These are phyloP conservation scores for Coffea eugenioides DNA, from an alignment of 257 asterid genomes.

Conservation along the genomic window DNA sequence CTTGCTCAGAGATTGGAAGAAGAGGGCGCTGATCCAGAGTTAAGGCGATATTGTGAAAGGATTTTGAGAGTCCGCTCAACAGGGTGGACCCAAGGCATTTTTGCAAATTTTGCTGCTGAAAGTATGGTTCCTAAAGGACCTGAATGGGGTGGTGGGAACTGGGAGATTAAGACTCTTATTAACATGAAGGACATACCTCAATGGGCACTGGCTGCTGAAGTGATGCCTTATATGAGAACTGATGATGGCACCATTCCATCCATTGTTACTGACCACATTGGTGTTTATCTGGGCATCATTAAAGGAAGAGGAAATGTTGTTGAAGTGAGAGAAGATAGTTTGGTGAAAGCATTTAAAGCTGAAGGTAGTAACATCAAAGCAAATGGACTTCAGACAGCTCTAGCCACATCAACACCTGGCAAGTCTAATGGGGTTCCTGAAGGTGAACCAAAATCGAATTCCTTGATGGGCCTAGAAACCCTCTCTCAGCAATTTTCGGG, in stretches of 20 bases:
- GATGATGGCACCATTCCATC: slow-evolving; percentile 98
- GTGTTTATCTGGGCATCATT: slow-evolving; percentile 91
- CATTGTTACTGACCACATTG: slow-evolving; percentile 91
- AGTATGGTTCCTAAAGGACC: slow-evolving; percentile 99
- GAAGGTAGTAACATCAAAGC: slow-evolving; percentile 51
- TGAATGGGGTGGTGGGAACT: slow-evolving; percentile 99
- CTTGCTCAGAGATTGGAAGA: slow-evolving; percentile 96
- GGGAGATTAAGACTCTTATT: slow-evolving; percentile 93
- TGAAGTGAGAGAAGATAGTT: slow-evolving; percentile 91
- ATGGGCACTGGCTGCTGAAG: slow-evolving; percentile 99
- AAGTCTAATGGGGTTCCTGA: slow-evolving; percentile 43
- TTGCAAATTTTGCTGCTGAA: slow-evolving; percentile 98
- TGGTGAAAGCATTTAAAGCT: slow-evolving; percentile 73
- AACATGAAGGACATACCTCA: slow-evolving; percentile 95
- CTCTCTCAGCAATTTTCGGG: slow-evolving; percentile 56
- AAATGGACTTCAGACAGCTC: slow-evolving; percentile 50
- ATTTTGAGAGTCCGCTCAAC: slow-evolving; percentile 92
- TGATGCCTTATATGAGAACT: slow-evolving; percentile 97
- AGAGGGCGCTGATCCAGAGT: slow-evolving; percentile 80
- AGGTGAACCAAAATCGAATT: slow-evolving; percentile 43
- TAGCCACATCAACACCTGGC: slow-evolving; percentile 43
- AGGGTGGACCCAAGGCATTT: slow-evolving; percentile 99
- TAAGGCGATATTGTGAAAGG: slow-evolving; percentile 95
- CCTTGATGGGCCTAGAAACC: slow-evolving; percentile 80
- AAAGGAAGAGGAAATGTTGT: slow-evolving; percentile 96